A percentile compares a stretch with the other conserved stretches of the same genome.
Conservation (phyloP, 192 early-diverging fungal genomes). For the Chytriomyces hyalinus region DNA sequence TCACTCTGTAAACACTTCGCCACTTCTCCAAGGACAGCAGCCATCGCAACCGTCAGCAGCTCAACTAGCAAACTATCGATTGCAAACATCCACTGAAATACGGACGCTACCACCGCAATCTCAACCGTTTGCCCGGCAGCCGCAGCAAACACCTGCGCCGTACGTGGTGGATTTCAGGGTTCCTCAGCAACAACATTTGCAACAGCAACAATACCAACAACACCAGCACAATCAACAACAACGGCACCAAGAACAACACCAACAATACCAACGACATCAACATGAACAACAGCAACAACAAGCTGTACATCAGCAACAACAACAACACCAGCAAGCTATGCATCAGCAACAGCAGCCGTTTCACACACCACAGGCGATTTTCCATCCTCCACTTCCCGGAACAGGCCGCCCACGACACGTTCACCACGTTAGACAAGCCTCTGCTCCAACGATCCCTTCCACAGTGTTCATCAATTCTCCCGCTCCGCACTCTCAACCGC, state of each 20-base stretch:
- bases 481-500: background rate
- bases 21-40: background rate
- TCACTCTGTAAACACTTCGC: background rate
- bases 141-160: background rate
- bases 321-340: constrained; percentile 26
- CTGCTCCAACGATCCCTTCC: background rate
- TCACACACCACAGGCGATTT: background rate
- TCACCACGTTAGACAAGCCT: background rate
- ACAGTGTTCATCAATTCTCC: background rate
- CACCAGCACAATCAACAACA: constrained; percentile 1
- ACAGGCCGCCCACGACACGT: background rate
- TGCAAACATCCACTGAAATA: background rate
- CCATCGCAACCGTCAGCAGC: background rate
- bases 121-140: background rate
- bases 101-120: background rate
- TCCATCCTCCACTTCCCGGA: background rate
- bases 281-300: background rate
- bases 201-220: constrained; percentile 21
- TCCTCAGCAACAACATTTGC: constrained; percentile 12
- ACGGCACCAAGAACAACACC: background rate
- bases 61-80: background rate
- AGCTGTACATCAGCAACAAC: constrained; percentile 23
- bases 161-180: background rate
- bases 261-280: constrained; percentile 20
- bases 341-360: constrained; percentile 9